Conservation (phyloP, 192 early-diverging fungal species). For the Kappamyces sp. region DNA sequence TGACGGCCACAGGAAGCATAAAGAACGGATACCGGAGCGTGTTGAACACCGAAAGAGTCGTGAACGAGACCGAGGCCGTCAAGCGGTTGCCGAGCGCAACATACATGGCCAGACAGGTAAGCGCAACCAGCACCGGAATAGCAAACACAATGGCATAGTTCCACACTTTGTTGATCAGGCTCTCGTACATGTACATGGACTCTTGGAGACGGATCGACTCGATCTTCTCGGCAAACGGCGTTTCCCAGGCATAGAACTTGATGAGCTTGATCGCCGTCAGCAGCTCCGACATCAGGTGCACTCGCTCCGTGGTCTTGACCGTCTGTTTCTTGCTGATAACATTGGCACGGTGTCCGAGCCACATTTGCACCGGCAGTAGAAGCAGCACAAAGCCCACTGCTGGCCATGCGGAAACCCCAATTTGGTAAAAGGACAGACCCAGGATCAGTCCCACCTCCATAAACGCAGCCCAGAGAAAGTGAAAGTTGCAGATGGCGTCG, state of each 20-base stretch:
- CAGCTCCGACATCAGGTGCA: constrained; percentile 69
- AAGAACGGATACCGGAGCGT: constrained; percentile 64
- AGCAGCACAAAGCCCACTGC: constrained; percentile 46
- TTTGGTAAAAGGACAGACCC: constrained; percentile 46
- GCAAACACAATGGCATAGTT: constrained; percentile 61
- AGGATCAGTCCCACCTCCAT: constrained; percentile 53
- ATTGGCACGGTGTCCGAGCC: constrained; percentile 46
- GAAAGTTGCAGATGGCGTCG: constrained; percentile 64
- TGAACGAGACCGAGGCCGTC: constrained; percentile 54
- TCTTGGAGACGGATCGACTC: constrained; percentile 51
- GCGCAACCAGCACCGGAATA: constrained; percentile 50
- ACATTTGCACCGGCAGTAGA: constrained; percentile 59
- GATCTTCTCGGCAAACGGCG: constrained; percentile 56
- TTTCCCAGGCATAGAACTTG: constrained; percentile 74
- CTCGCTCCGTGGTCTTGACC: constrained; percentile 51
- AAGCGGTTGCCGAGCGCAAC: constrained; percentile 26
- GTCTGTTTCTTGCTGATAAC: constrained; percentile 43
- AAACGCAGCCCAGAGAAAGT: constrained; percentile 66
- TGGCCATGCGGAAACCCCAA: constrained; percentile 48
- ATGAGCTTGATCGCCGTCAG: constrained; percentile 71
- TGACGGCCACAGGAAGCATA: constrained; percentile 62
- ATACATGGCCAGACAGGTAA: constrained; percentile 34
- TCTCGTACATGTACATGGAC: constrained; percentile 40
- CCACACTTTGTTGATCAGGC: constrained; percentile 53
- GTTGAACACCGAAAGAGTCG: constrained; percentile 61